These are phyloP conservation scores for Rhododendron kiyosumense DNA, from an alignment of 148 eudicot genomes.

Conservation along the genomic window DNA sequence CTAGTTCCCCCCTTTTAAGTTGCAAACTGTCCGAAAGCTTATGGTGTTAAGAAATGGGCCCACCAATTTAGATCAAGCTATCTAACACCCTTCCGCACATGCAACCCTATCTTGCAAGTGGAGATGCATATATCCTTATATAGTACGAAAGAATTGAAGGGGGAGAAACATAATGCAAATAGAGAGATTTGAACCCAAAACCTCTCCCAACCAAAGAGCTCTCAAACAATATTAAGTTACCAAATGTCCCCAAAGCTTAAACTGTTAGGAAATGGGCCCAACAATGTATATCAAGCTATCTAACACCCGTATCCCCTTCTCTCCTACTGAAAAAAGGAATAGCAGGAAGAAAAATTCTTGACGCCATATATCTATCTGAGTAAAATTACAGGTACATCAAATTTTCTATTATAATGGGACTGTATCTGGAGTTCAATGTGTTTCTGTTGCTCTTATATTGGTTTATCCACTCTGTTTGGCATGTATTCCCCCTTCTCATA, in stretches of 20 bases:
- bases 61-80: not conserved
- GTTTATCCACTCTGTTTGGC: not conserved
- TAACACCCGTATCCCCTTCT: not conserved
- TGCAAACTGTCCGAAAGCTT: not conserved
- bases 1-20: not conserved
- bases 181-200: not conserved
- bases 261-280: not conserved
- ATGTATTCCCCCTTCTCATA: slow-evolving; percentile 3
- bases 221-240: no score
- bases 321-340: not conserved
- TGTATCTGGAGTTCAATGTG: not conserved
- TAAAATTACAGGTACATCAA: not conserved
- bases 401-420: not conserved
- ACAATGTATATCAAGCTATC: not conserved
- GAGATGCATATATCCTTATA: not conserved
- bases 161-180: not conserved
- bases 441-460: not conserved
- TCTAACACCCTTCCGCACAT: not conserved
- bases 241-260: not conserved
- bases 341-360: not conserved
- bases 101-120: not conserved
- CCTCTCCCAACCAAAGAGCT: not conserved
- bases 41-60: no score
- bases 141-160: not conserved
- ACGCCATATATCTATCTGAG: not conserved